Evolutionary conservation across 2,329 filamentous ascomycete genomes (phyloP).

Genomic region (Cladorrhinum sp.): DNA sequence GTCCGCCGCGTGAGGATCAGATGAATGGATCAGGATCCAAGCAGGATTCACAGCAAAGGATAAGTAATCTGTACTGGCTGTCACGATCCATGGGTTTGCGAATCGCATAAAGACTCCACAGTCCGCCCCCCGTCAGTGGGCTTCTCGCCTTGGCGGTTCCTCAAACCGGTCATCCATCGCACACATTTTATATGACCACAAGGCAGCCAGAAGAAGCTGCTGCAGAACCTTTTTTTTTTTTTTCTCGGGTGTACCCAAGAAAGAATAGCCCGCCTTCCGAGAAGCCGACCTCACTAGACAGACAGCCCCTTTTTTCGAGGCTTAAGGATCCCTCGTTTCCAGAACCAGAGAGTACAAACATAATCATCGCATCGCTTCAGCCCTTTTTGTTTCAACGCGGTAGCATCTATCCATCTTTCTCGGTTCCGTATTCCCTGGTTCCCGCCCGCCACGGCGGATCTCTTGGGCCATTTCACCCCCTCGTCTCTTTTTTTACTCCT

Average conservation of each 20-base stretch:
- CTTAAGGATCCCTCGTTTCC: background rate
- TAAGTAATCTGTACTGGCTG: background rate
- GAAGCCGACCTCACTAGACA: background rate
- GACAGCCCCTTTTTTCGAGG: background rate
- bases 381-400: slow-evolving; percentile 1
- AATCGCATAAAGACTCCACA: slow-evolving; percentile 22
- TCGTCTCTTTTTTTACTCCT: background rate
- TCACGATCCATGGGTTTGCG: background rate
- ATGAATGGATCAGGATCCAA: background rate
- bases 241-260: background rate
- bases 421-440: background rate
- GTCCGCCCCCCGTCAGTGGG: slow-evolving; percentile 3
- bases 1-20: background rate
- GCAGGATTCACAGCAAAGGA: background rate
- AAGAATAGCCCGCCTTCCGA: background rate
- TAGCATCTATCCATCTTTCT: background rate
- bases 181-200: background rate
- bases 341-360: background rate
- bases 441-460: background rate
- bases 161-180: slow-evolving; percentile 2
- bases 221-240: background rate
- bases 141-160: slow-evolving; percentile 4
- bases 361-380: background rate
- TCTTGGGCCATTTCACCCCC: slow-evolving; percentile 3
- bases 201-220: background rate